Evolutionary conservation across 2,329 filamentous ascomycete species (phyloP), one percentile per base, ranked within the genome.

Genomic region (Coniochaeta pulveracea): DNA sequence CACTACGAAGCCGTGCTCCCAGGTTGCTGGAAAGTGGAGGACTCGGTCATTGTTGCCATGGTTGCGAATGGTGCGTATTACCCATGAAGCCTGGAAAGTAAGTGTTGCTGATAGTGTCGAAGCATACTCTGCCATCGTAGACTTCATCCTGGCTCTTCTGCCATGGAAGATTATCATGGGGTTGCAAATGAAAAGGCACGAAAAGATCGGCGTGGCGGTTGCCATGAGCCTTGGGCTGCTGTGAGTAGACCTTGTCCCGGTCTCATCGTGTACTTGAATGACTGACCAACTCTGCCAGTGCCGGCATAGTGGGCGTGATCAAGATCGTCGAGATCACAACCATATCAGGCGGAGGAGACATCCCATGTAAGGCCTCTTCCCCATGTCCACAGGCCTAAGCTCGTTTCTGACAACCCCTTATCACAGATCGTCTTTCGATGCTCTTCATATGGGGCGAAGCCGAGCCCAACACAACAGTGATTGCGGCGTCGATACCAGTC

Each of bases 51-150:
- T 10, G 32, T 34, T 31, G 32, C 34, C 5, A 40, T 39, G 36
- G 35, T 35, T 18, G 36, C 28, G 10, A 38, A 39, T 14, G 40
- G 40, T 42, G 36, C n/a, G 23, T 19, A n/a, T n/a, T n/a, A n/a
- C 9, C 36, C 40, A 32, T 46, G 43, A 32, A 39, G 25, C 12
- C 43, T 42, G 5, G 17, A 39, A 15, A n/a, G 33, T 3, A 36
- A 36, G 32, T 29, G n/a, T 31, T 40, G 25, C 18, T 19, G 9
- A 27, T 18, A 33, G 40, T 30, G 26, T 25, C n/a, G n/a, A n/a
- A n/a, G 28, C 28, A 21, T 31, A 31, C n/a, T 31, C 28, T 8
- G 28, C 28, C 18, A 21, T 31, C 15, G 28, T 31, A 22, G 34
- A 36, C 24, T 39, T 39, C 25, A 26, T 39, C 24, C 37, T 39